A percentile compares a stretch with the other conserved stretches of the same genome.
Evolutionary conservation across 441 rosid species (phyloP).

Genomic region (Pelargonium australe): DNA sequence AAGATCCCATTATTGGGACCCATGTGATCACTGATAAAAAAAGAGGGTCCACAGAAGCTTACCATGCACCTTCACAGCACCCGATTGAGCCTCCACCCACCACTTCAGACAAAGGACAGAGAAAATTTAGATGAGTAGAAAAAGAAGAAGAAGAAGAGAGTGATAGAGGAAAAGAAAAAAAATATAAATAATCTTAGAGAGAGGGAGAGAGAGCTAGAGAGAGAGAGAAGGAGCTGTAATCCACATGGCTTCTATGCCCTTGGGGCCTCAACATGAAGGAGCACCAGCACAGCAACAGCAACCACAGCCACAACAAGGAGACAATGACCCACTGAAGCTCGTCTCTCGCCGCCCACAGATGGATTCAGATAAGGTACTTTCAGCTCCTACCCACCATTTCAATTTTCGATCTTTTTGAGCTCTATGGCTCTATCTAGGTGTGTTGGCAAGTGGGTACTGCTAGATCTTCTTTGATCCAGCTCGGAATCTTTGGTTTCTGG

Average conservation of each 20-base stretch:
- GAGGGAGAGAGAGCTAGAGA: constrained; percentile 18
- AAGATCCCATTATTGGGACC: constrained; percentile 9
- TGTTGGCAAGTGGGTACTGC: constrained; percentile 4
- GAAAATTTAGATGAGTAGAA: constrained; percentile 5
- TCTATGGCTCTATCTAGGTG: neutral
- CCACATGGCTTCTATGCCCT: constrained; percentile 50
- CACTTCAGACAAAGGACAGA: constrained; percentile 12
- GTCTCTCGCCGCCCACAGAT: constrained; percentile 31
- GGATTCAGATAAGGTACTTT: constrained; percentile 47
- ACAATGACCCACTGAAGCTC: constrained; percentile 31
- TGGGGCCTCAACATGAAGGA: constrained; percentile 34
- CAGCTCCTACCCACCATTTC: neutral
- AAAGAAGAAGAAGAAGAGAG: neutral
- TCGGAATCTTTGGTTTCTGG: constrained; percentile 1
- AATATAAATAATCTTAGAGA: constrained; percentile 2
- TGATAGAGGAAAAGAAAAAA: neutral
- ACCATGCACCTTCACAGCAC: constrained; percentile 4
- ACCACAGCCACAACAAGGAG: constrained; percentile 9
- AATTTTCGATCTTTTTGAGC: neutral
- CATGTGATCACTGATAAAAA: neutral
- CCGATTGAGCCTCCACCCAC: neutral
- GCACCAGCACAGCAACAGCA: constrained; percentile 27
- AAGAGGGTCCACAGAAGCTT: neutral
- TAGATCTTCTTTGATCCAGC: constrained; percentile 38
- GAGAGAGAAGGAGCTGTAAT: constrained; percentile 29